Evolutionary conservation across 1,284 basidiomycete species (phyloP), one percentile per base, ranked within the genome.

Genomic region (Hemileccinum hortonii): DNA sequence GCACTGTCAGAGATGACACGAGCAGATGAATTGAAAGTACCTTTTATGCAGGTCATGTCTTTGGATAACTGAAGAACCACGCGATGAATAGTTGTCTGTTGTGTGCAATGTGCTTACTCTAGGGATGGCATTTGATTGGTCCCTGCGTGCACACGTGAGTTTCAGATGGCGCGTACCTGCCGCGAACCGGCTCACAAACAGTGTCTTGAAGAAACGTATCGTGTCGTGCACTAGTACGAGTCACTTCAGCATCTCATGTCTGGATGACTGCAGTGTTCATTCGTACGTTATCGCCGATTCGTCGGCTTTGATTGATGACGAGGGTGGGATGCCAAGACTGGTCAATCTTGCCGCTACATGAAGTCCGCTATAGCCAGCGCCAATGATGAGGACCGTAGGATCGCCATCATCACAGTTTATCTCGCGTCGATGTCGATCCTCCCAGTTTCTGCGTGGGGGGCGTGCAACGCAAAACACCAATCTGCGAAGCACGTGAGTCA

Each of bases 291-390:
- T 75, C 74, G 4, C 75, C 75, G 15, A 76, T 51, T 16, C 64
- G 60, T 18, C 55, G n/a, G 12, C 62, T 63, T 41, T 57, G 59
- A 29, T 78, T 73, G 22, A 77, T 55, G 14, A 75, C 58, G 29
- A 76, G 64, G 7, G 62, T 53, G 19, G 60, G 21, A 75, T 60
- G 6, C 69, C 69, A 6, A 77, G 59, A 22, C 57, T 55, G 39
- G 69, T 66, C 44, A 77, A 54, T 21, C 69, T 63, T 14, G 74
- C 75, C 0, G 73, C 72, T 0, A 65, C 46, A 21, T 52, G 58
- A 22, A 77, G 63, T 26, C 75, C 73, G 40, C 62, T 68, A 50
- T 67, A 75, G 9, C 73, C 73, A 18, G 66, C 73, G 11, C 73
- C 72, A 33, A 74, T 53, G 39, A 70, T 21, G n/a, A 70, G 48